phyloP scores from a whole-genome alignment of 331 rosid genomes.

The Stylosanthes scabra region DNA sequence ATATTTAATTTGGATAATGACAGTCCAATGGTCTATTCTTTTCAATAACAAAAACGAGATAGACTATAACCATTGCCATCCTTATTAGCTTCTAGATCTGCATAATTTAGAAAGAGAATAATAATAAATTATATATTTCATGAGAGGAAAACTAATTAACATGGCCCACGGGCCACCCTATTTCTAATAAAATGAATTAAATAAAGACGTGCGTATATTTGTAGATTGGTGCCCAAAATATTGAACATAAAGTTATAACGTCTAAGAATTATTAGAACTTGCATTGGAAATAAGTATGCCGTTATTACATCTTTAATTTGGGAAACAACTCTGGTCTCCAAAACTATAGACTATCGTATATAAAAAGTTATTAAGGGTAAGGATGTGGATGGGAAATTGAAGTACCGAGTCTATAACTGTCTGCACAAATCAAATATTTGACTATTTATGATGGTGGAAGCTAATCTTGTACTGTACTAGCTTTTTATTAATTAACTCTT shows the following conservation, averaged over 20 bases:
- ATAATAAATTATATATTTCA: neutral
- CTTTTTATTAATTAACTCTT: no score
- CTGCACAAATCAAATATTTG: no score
- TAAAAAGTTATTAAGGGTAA: no score
- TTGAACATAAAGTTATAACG: neutral
- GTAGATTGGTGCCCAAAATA: neutral
- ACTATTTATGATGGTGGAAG: no score
- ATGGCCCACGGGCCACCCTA: neutral
- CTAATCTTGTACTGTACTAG: no score
- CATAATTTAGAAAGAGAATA: neutral
- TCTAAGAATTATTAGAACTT: conserved; percentile 15
- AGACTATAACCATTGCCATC: neutral
- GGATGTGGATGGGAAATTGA: no score
- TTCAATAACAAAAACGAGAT: conserved; percentile 41
- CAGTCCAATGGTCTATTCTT: conserved; percentile 41
- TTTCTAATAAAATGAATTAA: neutral
- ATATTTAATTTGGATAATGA: conserved; percentile 33
- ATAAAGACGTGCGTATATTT: neutral
- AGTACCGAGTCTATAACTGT: no score
- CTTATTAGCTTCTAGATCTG: neutral
- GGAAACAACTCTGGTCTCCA: no score
- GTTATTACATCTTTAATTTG: neutral
- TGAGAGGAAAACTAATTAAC: neutral
- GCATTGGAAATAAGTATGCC: neutral
- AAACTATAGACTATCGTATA: no score